Base-by-base conservation (phyloP, 768 basidiomycete genomes). In the Boletus barrowsii region DNA sequence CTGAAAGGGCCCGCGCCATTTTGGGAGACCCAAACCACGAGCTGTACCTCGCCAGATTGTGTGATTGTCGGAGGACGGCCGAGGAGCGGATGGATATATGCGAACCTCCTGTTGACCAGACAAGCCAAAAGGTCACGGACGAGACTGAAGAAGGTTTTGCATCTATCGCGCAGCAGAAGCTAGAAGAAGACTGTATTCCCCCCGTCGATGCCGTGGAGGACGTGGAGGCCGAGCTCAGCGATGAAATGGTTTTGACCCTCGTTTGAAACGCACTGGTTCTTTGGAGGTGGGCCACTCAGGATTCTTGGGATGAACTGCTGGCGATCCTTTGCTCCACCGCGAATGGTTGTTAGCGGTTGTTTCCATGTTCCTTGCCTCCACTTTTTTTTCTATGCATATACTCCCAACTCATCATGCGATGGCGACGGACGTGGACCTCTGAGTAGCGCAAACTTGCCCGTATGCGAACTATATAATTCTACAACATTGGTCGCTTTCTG, bases 1-100 rank as follows among this genome's bases (percentile, higher is more conserved):
- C 88, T 2, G 86, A 88, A 65, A 72, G 77, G 24, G 86, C 87
- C 0, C 68, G 82, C 39, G 63, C 71, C n/a, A 67, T 81, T 30
- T 72, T 90, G 53, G 73, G 71, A 51, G 80, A 86, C 54, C 54
- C 72, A 2, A 62, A 60, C 18, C 79, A 77, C 24, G 76, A 78
- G 1, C 75, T 76, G 51, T 72, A 66, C 41, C 68, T 90, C 30
- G 55, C 66, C 2, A 66, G 62, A 9, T 44, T 83, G 35, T 83
- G 81, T 56, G 66, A 69, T 47, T 83, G 81, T 54, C 61, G 61
- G 45, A 65, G 48, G 55, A 51, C 48, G 45, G 50, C 45, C 1
- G 49, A 69, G 46, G 49, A 53, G 39, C 56, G 26, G 42, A 57
- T 55, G 55, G 51, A 47, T 30, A 55, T 59, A 26, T 53, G 53